Percentiles rank a stretch among this genome's conserved stretches.
phyloP scores from a whole-genome alignment of 1,284 basidiomycete species.

The Cronartium quercuum region DNA sequence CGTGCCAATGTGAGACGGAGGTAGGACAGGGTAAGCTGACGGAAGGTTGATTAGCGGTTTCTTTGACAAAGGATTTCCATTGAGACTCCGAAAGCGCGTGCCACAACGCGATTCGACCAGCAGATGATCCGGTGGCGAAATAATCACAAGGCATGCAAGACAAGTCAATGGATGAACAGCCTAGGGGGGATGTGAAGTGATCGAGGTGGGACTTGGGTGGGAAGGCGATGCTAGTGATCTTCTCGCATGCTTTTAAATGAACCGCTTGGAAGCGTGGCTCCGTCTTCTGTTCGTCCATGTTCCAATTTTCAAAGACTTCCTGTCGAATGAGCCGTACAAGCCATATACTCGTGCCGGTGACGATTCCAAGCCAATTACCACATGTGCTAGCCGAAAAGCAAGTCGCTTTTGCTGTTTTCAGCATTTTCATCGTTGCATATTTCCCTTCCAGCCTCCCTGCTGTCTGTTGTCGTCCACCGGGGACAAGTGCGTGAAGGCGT shows the following conservation, averaged over 20 bases:
- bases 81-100: conserved; percentile 27
- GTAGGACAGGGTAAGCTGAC: conserved; percentile 51
- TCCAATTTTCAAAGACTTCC: conserved; percentile 5
- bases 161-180: conserved; percentile 8
- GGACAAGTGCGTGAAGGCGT: background rate
- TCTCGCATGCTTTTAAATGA: conserved; percentile 12
- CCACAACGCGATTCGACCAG: conserved; percentile 37
- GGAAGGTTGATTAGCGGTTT: background rate
- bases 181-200: conserved; percentile 15
- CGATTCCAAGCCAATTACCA: conserved; percentile 31
- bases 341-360: conserved; percentile 22
- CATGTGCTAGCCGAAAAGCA: conserved; percentile 18
- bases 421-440: background rate
- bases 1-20: conserved; percentile 90
- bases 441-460: background rate
- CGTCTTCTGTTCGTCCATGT: background rate
- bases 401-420: background rate
- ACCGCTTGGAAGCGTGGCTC: conserved; percentile 9
- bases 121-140: conserved; percentile 36
- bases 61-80: conserved; percentile 10
- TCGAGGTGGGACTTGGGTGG: conserved; percentile 27
- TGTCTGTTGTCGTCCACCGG: background rate
- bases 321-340: conserved; percentile 11
- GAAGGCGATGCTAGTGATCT: conserved; percentile 33
- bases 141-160: conserved; percentile 33